A percentile compares a stretch with the other conserved stretches of the same genome.
phyloP scores from a whole-genome alignment of 352 stramenopile species.

The Pythium scleroteichum region DNA sequence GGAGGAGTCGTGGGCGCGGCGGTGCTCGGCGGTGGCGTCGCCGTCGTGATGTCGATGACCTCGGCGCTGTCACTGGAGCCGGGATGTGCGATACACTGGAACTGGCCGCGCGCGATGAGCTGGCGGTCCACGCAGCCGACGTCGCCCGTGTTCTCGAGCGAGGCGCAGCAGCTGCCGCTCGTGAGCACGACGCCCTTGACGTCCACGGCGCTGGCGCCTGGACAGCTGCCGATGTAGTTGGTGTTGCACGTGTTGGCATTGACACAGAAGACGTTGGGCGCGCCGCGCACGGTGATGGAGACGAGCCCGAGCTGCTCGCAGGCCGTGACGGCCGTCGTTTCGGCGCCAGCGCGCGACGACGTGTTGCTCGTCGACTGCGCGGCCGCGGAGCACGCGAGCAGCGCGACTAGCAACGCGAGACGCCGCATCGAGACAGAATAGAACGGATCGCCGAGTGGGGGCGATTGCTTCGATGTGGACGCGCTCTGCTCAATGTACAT shows the following conservation, averaged over 20 bases:
- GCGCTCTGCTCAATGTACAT: background rate
- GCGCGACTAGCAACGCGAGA: background rate
- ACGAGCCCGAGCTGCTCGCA: constrained; percentile 18
- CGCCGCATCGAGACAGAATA: background rate
- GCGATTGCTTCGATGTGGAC: background rate
- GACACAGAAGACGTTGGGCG: constrained; percentile 19
- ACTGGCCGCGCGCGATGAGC: background rate
- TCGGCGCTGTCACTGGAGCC: background rate
- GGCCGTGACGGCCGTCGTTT: background rate
- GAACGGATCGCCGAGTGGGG: background rate
- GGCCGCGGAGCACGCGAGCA: background rate
- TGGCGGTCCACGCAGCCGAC: constrained; percentile 19
- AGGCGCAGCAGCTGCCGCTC: constrained; percentile 22
- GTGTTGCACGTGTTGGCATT: constrained; percentile 12
- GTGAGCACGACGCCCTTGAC: constrained; percentile 7
- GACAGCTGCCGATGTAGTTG: constrained; percentile 18
- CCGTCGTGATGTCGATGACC: constrained; percentile 8
- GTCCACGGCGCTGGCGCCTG: constrained; percentile 9
- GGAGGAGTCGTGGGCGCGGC: background rate
- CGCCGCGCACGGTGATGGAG: constrained; percentile 12
- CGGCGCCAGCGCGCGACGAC: background rate
- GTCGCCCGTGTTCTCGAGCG: constrained; percentile 8
- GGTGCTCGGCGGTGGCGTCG: constrained; percentile 6
- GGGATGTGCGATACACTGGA: constrained; percentile 17
- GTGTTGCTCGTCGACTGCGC: background rate